Evolutionary conservation across 441 rosid species (phyloP).

Genomic region (Breynia disticha): DNA sequence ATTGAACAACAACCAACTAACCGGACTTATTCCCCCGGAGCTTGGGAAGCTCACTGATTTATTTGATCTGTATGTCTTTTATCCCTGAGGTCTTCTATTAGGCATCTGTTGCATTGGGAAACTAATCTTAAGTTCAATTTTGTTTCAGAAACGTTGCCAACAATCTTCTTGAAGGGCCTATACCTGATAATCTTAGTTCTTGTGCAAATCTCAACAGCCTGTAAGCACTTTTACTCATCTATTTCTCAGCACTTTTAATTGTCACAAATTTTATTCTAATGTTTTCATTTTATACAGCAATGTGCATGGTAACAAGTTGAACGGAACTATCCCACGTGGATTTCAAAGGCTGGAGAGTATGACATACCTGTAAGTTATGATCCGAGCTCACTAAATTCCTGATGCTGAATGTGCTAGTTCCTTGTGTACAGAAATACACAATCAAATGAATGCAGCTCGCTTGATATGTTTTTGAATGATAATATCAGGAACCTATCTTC

Average conservation of each 20-base stretch:
- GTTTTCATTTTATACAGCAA: conserved; percentile 36
- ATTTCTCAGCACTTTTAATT: not conserved
- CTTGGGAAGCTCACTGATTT: conserved; percentile 92
- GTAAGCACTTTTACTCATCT: conserved; percentile 29
- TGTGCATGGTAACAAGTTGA: conserved; percentile 73
- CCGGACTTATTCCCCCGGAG: conserved; percentile 70
- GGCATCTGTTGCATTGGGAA: not conserved
- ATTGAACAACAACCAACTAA: conserved; percentile 66
- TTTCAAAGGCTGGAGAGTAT: conserved; percentile 81
- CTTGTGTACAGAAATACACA: no score
- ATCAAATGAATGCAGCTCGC: no score
- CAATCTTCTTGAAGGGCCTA: conserved; percentile 68
- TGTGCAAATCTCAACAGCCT: conserved; percentile 86
- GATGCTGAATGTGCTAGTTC: no score
- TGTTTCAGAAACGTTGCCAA: conserved; percentile 68
- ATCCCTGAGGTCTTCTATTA: conserved; percentile 5
- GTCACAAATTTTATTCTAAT: not conserved
- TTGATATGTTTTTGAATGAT: not conserved
- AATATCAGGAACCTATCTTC: conserved; percentile 63
- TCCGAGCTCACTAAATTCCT: no score
- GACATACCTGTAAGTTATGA: conserved; percentile 66
- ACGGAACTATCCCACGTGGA: conserved; percentile 63
- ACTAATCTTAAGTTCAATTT: conserved; percentile 7
- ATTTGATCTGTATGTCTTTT: conserved; percentile 65
- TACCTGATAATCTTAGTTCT: conserved; percentile 78